These are phyloP conservation scores for Aspergillus persii DNA, from an alignment of 2,329 filamentous ascomycete species.

Conservation along the genomic window DNA sequence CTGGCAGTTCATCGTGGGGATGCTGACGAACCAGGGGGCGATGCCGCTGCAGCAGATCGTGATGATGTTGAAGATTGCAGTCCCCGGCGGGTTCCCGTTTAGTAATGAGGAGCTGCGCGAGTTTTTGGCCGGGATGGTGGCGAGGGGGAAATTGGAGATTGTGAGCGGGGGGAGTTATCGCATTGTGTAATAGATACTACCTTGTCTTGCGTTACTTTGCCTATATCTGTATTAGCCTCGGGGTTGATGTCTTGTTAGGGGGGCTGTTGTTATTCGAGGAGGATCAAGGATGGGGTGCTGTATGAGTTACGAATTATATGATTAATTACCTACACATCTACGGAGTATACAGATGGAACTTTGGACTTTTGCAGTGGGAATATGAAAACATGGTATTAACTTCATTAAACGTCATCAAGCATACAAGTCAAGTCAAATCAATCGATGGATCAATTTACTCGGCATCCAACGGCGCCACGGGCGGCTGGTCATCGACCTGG, in stretches of 20 bases:
- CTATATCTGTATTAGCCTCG: too few species aligned
- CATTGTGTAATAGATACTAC: constrained; percentile 29
- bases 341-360: too few species aligned
- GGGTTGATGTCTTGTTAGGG: too few species aligned
- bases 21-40: constrained; percentile 87
- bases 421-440: background rate
- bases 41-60: constrained; percentile 80
- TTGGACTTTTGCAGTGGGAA: too few species aligned
- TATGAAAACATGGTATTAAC: background rate
- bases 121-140: constrained; percentile 77
- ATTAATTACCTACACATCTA: too few species aligned
- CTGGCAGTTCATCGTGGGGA: constrained; percentile 88
- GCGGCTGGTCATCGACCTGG: constrained; percentile 77
- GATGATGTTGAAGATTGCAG: constrained; percentile 93
- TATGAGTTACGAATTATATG: too few species aligned
- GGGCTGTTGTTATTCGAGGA: too few species aligned
- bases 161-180: constrained; percentile 67
- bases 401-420: background rate
- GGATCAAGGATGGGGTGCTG: too few species aligned
- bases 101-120: constrained; percentile 83
- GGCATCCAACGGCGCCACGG: constrained; percentile 72
- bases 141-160: constrained; percentile 66
- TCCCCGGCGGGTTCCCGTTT: constrained; percentile 84
- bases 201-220: too few species aligned
- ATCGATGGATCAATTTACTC: constrained; percentile 52